Evolutionary conservation across 345 rosid species (phyloP).

Genomic region (Eucalyptus pauciflora): DNA sequence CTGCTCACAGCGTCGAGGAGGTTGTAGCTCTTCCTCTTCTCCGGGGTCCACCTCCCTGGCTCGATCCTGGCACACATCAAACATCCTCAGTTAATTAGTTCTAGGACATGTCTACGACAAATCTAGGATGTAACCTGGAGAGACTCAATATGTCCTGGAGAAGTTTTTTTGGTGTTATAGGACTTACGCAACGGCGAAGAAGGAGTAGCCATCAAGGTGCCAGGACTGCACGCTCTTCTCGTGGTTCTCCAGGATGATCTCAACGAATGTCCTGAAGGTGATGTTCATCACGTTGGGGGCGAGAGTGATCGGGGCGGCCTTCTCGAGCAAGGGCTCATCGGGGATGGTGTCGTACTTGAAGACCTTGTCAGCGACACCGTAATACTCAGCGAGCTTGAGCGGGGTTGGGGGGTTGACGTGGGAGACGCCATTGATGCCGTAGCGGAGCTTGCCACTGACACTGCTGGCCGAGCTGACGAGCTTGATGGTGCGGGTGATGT

Average conservation of each 20-base stretch:
- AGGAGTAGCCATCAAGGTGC: slow-evolving; percentile 9
- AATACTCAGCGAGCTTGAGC: slow-evolving; percentile 7
- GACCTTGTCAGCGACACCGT: not conserved
- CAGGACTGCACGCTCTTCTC: slow-evolving; percentile 12
- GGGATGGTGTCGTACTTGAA: slow-evolving; percentile 2
- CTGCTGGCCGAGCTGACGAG: not conserved
- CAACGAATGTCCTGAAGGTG: slow-evolving; percentile 5
- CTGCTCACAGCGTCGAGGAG: slow-evolving; percentile 11
- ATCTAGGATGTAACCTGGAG: not conserved
- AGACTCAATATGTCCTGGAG: not conserved
- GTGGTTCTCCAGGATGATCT: slow-evolving; percentile 13
- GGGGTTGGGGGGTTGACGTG: slow-evolving; percentile 1
- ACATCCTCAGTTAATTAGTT: not conserved
- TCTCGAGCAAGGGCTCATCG: not conserved
- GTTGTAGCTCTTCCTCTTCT: slow-evolving; percentile 10
- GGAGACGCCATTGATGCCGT: slow-evolving; percentile 7
- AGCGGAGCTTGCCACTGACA: not conserved
- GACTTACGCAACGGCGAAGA: slow-evolving; percentile 2
- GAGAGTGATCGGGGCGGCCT: not conserved
- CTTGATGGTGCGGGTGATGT: slow-evolving; percentile 14
- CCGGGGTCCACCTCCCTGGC: slow-evolving; percentile 12
- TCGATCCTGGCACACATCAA: not conserved
- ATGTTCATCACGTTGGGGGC: slow-evolving; percentile 1
- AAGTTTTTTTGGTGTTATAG: not conserved
- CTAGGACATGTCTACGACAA: not conserved